phyloP scores from a whole-genome alignment of 73 alveolate genomes.

The Urostyla sp. region DNA sequence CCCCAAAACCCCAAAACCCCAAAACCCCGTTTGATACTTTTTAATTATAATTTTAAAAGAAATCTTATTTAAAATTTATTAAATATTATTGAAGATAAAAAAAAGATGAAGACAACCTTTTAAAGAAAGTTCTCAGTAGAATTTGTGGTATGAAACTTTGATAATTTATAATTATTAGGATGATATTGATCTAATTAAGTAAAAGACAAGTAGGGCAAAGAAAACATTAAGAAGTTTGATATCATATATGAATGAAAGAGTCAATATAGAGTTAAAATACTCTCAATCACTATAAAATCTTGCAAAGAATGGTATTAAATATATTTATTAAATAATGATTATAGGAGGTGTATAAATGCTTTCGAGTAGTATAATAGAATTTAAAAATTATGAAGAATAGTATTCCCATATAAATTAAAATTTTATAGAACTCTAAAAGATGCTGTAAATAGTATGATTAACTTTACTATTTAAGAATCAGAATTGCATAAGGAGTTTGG shows the following conservation, averaged over 20 bases:
- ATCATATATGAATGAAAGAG: slow-evolving; percentile 43
- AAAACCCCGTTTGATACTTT: too few relatives aligned
- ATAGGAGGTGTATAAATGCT: slow-evolving; percentile 57
- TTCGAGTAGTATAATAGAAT: slow-evolving; percentile 44
- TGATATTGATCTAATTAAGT: slow-evolving; percentile 41
- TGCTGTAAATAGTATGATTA: slow-evolving; percentile 49
- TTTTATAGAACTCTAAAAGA: slow-evolving; percentile 33
- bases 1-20: background rate
- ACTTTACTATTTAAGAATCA: slow-evolving; percentile 54
- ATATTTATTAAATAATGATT: background rate
- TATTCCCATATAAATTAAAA: background rate
- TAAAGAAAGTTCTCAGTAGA: slow-evolving; percentile 46
- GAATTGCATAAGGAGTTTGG: slow-evolving; percentile 60
- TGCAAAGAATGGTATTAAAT: slow-evolving; percentile 50
- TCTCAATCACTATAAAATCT: slow-evolving; percentile 42
- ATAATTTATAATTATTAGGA: background rate
- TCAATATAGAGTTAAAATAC: slow-evolving; percentile 55
- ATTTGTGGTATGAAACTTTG: slow-evolving; percentile 18
- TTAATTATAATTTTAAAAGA: too few relatives aligned
- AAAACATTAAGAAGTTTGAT: slow-evolving; percentile 45
- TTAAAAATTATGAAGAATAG: slow-evolving; percentile 65
- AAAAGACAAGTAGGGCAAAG: slow-evolving; percentile 61
- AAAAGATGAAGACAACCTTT: slow-evolving; percentile 39
- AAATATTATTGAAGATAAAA: background rate
- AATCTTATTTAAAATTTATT: background rate